These are phyloP conservation scores for Extremus antarcticus DNA, from an alignment of 495 filamentous ascomycete species.

Conservation along the genomic window DNA sequence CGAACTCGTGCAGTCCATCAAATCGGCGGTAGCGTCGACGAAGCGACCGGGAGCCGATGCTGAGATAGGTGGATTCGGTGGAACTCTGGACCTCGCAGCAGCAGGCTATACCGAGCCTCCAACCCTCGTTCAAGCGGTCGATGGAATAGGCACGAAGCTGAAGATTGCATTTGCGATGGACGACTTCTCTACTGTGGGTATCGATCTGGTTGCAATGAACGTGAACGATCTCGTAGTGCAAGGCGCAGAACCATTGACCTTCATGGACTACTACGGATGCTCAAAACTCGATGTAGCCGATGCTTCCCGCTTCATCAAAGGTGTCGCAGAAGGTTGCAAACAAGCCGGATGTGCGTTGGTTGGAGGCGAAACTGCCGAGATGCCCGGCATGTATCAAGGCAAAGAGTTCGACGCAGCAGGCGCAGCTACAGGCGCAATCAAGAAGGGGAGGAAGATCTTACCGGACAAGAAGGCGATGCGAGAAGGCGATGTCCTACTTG, in stretches of 20 bases:
- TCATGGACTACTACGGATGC: slow-evolving; percentile 94
- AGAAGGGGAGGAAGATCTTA: slow-evolving; percentile 50
- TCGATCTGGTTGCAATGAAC: slow-evolving; percentile 97
- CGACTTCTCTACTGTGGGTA: slow-evolving; percentile 82
- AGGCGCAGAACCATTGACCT: slow-evolving; percentile 85
- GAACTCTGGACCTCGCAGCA: slow-evolving; percentile 66
- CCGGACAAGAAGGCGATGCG: slow-evolving; percentile 67
- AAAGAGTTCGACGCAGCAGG: slow-evolving; percentile 87
- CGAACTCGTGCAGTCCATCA: slow-evolving; percentile 79
- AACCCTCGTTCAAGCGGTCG: slow-evolving; percentile 78
- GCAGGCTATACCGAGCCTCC: slow-evolving; percentile 67
- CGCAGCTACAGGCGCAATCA: slow-evolving; percentile 72
- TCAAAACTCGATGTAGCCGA: slow-evolving; percentile 64
- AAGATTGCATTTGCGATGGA: slow-evolving; percentile 81
- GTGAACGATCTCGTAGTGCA: slow-evolving; percentile 96
- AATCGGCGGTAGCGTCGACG: slow-evolving; percentile 67
- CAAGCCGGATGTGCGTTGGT: slow-evolving; percentile 78
- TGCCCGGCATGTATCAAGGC: slow-evolving; percentile 80
- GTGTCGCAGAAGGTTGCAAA: slow-evolving; percentile 74
- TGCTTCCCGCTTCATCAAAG: slow-evolving; percentile 74
- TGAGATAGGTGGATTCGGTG: slow-evolving; percentile 90
- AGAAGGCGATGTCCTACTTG: slow-evolving; percentile 72
- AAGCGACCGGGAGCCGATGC: slow-evolving; percentile 74
- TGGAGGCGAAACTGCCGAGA: slow-evolving; percentile 93
- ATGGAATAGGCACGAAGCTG: slow-evolving; percentile 93